Conservation (phyloP, 2,329 filamentous ascomycete genomes). For the Botrytis paeoniae region DNA sequence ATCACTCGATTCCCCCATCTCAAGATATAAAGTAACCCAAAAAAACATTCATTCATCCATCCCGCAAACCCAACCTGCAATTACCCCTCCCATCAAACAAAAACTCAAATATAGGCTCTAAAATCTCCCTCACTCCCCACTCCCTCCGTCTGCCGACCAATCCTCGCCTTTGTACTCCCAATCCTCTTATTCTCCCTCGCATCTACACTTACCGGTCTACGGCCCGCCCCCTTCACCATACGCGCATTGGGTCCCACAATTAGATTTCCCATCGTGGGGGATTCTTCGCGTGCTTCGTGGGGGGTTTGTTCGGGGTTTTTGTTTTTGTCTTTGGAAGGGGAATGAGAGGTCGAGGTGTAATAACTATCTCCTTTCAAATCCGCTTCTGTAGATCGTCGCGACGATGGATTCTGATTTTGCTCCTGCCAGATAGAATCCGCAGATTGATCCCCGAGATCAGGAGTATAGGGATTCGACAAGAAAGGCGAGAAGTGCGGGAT, state of each 20-base stretch:
- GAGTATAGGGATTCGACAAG: neutral
- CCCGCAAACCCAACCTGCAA: neutral
- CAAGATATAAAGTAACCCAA: neutral
- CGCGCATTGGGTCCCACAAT: slow-evolving; percentile 21
- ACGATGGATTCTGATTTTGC: neutral
- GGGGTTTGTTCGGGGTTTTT: neutral
- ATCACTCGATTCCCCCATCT: no score
- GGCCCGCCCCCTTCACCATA: slow-evolving; percentile 25
- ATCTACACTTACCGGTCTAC: slow-evolving; percentile 33
- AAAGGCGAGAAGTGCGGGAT: slow-evolving; percentile 10
- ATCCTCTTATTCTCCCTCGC: slow-evolving; percentile 19
- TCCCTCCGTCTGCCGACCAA: slow-evolving; percentile 14
- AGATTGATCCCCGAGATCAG: neutral
- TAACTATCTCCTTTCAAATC: slow-evolving; percentile 19
- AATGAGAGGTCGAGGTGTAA: neutral
- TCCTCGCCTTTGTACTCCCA: slow-evolving; percentile 23
- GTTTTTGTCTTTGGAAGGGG: no score
- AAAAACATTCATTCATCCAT: no score
- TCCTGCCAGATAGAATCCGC: neutral
- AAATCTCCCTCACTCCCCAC: slow-evolving; percentile 3
- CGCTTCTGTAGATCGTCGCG: slow-evolving; percentile 20
- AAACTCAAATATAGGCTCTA: slow-evolving; percentile 9
- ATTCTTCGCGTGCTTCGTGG: neutral
- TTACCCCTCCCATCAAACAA: neutral
- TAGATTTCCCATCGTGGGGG: slow-evolving; percentile 17